Conservation (phyloP, 176 grass and related monocot genomes). For the Poa annua region DNA sequence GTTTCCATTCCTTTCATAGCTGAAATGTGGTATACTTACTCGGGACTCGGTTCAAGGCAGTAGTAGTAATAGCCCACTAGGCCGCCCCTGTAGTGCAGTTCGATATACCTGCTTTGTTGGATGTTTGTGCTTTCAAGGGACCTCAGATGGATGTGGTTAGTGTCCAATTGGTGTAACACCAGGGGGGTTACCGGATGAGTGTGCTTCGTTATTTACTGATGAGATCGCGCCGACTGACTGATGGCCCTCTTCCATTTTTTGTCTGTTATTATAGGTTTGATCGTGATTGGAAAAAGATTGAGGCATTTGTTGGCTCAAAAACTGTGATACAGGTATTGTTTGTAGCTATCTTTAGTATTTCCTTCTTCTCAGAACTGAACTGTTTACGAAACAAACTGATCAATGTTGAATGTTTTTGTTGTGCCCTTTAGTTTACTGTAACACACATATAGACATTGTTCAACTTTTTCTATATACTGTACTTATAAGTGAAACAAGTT, state of each 20-base stretch:
- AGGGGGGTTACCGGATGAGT: neutral
- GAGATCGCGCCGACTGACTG: no score
- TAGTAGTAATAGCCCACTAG: neutral
- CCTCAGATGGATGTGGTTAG: neutral
- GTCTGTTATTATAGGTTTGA: conserved; percentile 64
- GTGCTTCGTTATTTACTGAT: neutral
- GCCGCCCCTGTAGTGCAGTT: neutral
- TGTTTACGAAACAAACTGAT: neutral
- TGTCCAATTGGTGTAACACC: neutral
- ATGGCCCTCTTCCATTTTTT: conserved; percentile 18
- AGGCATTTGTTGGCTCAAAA: conserved; percentile 84
- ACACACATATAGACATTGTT: neutral
- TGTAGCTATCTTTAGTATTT: neutral
- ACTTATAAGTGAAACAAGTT: neutral
- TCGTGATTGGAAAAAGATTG: conserved; percentile 93
- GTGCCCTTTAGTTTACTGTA: no score
- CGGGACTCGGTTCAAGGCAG: neutral
- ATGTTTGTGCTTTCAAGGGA: neutral
- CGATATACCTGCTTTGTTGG: neutral
- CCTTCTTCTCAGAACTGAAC: neutral
- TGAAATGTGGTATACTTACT: neutral
- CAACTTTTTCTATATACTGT: neutral
- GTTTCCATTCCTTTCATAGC: neutral
- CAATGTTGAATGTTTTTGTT: neutral
- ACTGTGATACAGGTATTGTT: conserved; percentile 83